phyloP scores from a whole-genome alignment of 495 filamentous ascomycete species.

The Neurospora africana region DNA sequence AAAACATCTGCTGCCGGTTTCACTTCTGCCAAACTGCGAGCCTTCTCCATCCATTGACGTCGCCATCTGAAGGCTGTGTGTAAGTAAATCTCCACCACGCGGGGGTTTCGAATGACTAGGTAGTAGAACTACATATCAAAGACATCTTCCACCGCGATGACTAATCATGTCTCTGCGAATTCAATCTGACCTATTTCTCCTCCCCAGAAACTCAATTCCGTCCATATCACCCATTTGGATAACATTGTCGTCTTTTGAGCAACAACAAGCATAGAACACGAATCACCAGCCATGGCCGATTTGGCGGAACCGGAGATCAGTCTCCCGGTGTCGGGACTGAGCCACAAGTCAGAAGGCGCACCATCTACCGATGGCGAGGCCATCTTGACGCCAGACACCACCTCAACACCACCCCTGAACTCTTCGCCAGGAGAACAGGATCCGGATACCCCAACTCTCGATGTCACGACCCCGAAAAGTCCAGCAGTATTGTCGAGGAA shows the following conservation, averaged over 20 bases:
- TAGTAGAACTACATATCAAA: not conserved
- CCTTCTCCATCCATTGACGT: not conserved
- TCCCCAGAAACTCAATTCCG: not conserved
- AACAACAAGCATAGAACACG: conserved; percentile 24
- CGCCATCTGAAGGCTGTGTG: not conserved
- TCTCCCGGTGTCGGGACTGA: conserved; percentile 17
- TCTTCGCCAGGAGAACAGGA: conserved; percentile 31
- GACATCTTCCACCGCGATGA: not conserved
- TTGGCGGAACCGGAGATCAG: conserved; percentile 39
- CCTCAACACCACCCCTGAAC: conserved; percentile 26
- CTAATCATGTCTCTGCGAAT: not conserved
- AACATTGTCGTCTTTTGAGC: conserved; percentile 26
- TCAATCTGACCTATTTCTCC: not conserved
- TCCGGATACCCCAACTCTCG: conserved; percentile 33
- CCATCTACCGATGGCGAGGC: conserved; percentile 33
- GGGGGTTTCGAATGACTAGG: not conserved
- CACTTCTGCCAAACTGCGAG: not conserved
- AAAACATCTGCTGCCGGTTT: not conserved
- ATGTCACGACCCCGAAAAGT: conserved; percentile 31
- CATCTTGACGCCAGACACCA: conserved; percentile 31
- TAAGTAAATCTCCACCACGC: not conserved
- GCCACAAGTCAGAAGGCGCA: conserved; percentile 28
- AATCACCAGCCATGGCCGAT: conserved; percentile 25
- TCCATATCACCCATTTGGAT: not conserved
- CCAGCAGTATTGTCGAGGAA: conserved; percentile 51